Base-by-base conservation (phyloP, 1,284 basidiomycete species). In the Cutaneotrichosporon dermatis region DNA sequence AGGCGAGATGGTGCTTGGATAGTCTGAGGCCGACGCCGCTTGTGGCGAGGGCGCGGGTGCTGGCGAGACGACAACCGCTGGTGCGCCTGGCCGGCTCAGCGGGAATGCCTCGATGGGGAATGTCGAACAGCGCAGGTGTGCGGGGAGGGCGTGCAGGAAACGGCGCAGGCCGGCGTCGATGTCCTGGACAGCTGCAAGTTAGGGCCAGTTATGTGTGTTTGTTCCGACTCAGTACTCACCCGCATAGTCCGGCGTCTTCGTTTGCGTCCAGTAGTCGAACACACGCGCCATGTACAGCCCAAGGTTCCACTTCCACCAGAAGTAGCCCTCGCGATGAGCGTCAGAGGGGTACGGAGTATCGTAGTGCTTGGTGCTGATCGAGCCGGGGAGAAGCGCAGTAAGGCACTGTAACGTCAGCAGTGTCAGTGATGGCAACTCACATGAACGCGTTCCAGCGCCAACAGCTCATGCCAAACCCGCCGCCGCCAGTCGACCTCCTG, bases 231-330 rank as follows among this genome's bases (percentile, higher is more conserved):
- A 42, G 36, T 25, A 25, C 39, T 46, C 12, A 36, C 42, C 42
- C 9, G 34, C 11, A 48, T 58, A 56, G 33, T 61, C 57, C 4
- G 60, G 57, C 11, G 53, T 61, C 34, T 56, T 46, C 3, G 55
- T 54, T 11, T 51, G 46, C n/a, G 63, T 62, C 63, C 63, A 64
- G 48, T 59, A 64, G 45, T 64, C 60, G 16, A 61, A 58, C 45
- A 64, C 63, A 12, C 63, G 57, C 33, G 54, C 45, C 55, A 64
- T 64, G 42, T 64, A 60, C 37, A 59, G 51, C 25, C 60, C 63
- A 44, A 64, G 55, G 9, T 59, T 61, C 63, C 63, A 64, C 54
- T 64, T 64, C 54, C 55, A 61, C 40, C 58, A 44, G 40, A 61
- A 64, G 51, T 64, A 61, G 6, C 60, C 60, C 33, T 61, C 45